Percentiles rank a stretch among this genome's conserved stretches.
phyloP scores from a whole-genome alignment of 345 rosid species.

The Heritiera fomes region DNA sequence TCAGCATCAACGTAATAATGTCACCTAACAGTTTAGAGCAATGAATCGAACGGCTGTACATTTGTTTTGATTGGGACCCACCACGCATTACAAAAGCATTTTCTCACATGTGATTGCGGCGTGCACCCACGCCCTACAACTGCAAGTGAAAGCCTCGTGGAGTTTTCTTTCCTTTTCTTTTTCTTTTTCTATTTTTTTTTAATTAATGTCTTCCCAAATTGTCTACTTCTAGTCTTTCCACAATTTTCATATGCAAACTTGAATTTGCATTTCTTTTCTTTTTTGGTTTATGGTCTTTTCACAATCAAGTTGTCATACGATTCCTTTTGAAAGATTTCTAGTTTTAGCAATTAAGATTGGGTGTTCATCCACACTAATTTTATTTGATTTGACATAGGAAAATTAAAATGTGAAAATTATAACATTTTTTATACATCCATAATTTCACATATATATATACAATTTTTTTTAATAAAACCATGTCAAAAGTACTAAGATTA shows the following conservation, averaged over 20 bases:
- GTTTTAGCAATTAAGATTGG: neutral
- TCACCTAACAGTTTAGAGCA: neutral
- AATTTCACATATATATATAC: neutral
- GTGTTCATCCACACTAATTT: neutral
- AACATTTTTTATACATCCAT: neutral
- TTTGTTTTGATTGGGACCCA: neutral
- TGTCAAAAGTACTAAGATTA: no score
- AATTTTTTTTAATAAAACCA: no score
- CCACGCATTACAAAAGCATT: neutral
- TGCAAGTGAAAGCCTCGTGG: neutral
- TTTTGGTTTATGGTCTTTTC: neutral
- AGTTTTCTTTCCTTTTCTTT: neutral
- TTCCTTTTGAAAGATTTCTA: neutral
- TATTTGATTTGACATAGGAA: neutral
- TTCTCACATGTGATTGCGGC: constrained; percentile 10
- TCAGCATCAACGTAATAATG: neutral
- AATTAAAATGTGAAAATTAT: no score
- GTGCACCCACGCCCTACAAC: neutral
- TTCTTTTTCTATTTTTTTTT: neutral
- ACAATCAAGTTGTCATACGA: neutral
- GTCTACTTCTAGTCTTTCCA: neutral
- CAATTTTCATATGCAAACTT: neutral
- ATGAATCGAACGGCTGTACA: neutral
- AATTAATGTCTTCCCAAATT: neutral
- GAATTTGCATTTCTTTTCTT: neutral